A percentile compares a stretch with the other conserved stretches of the same genome.
These are phyloP conservation scores for Melaleuca quinquenervia DNA, from an alignment of 345 rosid genomes.

Conservation along the genomic window DNA sequence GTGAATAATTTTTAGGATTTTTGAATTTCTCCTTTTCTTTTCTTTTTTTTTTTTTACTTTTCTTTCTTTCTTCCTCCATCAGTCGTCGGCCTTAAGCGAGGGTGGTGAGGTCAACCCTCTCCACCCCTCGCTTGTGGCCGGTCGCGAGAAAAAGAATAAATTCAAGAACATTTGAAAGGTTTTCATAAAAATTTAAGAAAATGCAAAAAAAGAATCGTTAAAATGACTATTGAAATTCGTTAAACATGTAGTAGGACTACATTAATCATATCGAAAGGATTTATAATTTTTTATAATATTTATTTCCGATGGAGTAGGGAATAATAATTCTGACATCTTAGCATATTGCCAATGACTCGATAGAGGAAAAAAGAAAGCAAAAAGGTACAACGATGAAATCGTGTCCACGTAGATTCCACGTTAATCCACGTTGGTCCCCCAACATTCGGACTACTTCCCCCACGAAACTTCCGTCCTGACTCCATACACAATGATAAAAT, in stretches of 20 bases:
- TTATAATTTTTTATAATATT: not conserved
- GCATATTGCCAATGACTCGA: not conserved
- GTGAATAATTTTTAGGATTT: too few relatives aligned
- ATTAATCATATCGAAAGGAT: not conserved
- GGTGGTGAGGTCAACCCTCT: too few relatives aligned
- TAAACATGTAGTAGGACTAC: too few relatives aligned
- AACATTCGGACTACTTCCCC: not conserved
- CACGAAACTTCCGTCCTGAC: not conserved
- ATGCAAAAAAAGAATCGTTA: accelerated
- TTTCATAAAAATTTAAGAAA: not conserved
- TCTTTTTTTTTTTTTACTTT: too few relatives aligned
- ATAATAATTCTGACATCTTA: not conserved
- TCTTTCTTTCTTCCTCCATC: too few relatives aligned
- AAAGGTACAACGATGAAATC: not conserved
- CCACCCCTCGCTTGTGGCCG: too few relatives aligned
- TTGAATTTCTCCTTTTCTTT: too few relatives aligned
- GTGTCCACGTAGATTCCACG: not conserved
- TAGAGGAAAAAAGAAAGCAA: not conserved
- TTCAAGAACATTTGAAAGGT: too few relatives aligned
- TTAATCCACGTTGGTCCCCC: not conserved
- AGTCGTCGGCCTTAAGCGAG: too few relatives aligned
- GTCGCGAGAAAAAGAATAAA: not conserved
- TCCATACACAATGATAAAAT: not conserved
- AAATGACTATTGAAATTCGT: too few relatives aligned
- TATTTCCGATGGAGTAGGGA: not conserved